Base-by-base conservation (phyloP, 2,329 filamentous ascomycete genomes). In the Diplocarpon rosae region DNA sequence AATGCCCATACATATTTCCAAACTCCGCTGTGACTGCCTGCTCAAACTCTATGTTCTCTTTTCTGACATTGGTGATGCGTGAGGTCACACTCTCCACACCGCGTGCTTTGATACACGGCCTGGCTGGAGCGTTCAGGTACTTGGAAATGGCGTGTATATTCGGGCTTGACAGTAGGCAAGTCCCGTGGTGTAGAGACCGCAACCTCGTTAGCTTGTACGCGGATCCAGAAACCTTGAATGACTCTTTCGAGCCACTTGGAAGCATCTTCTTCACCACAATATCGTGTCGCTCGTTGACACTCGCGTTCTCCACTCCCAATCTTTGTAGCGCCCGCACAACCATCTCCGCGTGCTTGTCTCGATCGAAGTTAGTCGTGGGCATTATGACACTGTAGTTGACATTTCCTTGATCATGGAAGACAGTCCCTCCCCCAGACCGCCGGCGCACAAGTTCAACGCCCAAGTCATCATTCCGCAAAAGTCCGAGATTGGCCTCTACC, bases 311-410 rank as follows among this genome's bases (percentile, higher is more conserved):
- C 4, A 77, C 65, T 3, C 76, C 78, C 15, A 85, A 67, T 2
- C 64, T 64, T 33, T 72, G 70, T 47, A 98, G 69, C 4, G 88
- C 89, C n/a, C 83, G 76, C 32, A 89, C 87, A 0, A 96, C 84
- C 87, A 96, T 95, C 60, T 87, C 78, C 12, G 88, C 90, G 66
- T 96, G 86, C 60, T 77, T 85, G 67, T 95, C 76, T 27, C 92
- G 77, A 50, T 90, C 83, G 61, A 96, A 96, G 1, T 65, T 66
- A 0, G 71, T 69, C 0, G 85, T 76, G 1, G 89, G 89, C 52
- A 81, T 87, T 39, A 94, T 93, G 43, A 96, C 86, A 60, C 83
- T 85, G 72, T 89, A 98, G 65, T 98, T 98, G 54, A 95, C 75
- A 62, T 98, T 98, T 43, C 90, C 90, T 34, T 71, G 66, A 63